Conservation (phyloP, 768 basidiomycete species). For the Gautieria morchelliformis region DNA sequence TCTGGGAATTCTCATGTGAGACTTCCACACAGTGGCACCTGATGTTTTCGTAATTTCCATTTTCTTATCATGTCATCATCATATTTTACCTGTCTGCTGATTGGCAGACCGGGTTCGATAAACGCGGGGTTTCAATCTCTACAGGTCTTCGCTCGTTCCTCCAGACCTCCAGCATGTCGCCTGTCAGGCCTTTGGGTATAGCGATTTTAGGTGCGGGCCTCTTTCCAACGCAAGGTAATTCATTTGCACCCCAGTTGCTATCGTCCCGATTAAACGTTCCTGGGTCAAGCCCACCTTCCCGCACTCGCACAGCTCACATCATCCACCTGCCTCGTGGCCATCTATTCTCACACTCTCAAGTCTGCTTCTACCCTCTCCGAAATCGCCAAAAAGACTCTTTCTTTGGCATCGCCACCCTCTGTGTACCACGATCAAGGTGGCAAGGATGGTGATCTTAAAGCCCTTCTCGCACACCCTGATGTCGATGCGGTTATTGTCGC, state of each 20-base stretch:
- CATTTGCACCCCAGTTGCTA: neutral
- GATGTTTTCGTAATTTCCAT: no score
- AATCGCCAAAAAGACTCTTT: constrained; percentile 32
- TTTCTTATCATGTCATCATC: no score
- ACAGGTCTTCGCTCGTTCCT: neutral
- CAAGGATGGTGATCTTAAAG: constrained; percentile 36
- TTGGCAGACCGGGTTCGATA: no score
- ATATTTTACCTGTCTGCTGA: no score
- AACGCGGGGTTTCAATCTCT: neutral
- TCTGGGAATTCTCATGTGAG: no score
- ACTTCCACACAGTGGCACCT: no score
- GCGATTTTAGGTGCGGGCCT: constrained; percentile 79
- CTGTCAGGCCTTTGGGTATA: constrained; percentile 28
- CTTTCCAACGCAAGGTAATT: constrained; percentile 61
- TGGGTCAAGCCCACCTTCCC: constrained; percentile 62
- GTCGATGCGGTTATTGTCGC: constrained; percentile 66
- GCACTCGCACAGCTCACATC: constrained; percentile 47
- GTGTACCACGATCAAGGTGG: constrained; percentile 49
- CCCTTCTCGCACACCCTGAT: constrained; percentile 57
- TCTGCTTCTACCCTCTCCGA: constrained; percentile 45
- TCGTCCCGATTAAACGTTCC: neutral
- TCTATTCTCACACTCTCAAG: constrained; percentile 72
- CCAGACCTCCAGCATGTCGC: neutral
- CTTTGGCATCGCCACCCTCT: constrained; percentile 31
- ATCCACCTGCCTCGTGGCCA: constrained; percentile 45